phyloP scores from a whole-genome alignment of 495 filamentous ascomycete genomes.

The Poronia punctata region DNA sequence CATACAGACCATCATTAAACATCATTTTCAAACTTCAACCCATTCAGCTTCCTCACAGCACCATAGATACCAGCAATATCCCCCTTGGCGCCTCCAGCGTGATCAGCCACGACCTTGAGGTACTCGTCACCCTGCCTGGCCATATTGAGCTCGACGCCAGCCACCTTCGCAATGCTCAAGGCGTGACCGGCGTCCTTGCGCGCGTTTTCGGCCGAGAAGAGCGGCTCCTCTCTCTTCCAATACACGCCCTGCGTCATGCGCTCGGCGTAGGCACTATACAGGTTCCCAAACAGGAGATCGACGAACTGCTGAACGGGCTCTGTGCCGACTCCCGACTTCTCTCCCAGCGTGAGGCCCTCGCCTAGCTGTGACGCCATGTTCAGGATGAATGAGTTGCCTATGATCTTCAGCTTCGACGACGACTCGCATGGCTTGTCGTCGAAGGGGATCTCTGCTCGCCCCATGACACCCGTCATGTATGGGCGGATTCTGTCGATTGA shows the following conservation, averaged over 20 bases:
- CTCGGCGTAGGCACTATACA: constrained; percentile 62
- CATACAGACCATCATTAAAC: too few relatives aligned
- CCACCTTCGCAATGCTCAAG: constrained; percentile 52
- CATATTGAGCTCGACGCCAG: constrained; percentile 56
- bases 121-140: constrained; percentile 63
- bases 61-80: constrained; percentile 86
- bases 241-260: constrained; percentile 75
- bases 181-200: constrained; percentile 82
- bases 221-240: constrained; percentile 51
- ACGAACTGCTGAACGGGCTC: constrained; percentile 63
- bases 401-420: constrained; percentile 64
- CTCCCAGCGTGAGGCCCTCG: constrained; percentile 69
- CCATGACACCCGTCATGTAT: constrained; percentile 73
- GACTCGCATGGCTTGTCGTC: constrained; percentile 51
- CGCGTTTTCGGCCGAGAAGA: constrained; percentile 83
- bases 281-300: constrained; percentile 56
- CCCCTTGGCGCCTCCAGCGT: constrained; percentile 60
- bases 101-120: constrained; percentile 49
- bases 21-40: constrained; percentile 61
- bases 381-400: constrained; percentile 83
- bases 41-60: constrained; percentile 59
- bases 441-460: constrained; percentile 64
- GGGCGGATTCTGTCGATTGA: constrained; percentile 59
- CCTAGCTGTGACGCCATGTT: constrained; percentile 74
- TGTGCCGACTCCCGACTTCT: constrained; percentile 70